These are phyloP conservation scores for Russula emetica DNA, from an alignment of 768 basidiomycete species.

Conservation along the genomic window DNA sequence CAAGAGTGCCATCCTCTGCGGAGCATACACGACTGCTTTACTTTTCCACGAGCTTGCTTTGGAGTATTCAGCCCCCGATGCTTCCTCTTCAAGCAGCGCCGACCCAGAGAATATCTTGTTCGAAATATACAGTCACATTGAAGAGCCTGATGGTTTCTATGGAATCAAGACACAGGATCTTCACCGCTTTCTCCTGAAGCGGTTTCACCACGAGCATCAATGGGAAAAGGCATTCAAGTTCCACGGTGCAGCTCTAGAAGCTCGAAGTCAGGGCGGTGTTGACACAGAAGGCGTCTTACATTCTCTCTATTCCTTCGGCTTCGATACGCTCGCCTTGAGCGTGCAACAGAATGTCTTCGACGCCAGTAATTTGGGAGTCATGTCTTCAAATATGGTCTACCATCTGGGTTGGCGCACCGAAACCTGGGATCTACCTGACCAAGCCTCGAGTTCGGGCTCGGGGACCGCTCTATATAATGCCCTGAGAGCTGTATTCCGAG, in stretches of 20 bases:
- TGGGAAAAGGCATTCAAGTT: conserved; percentile 90
- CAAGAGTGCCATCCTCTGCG: conserved; percentile 66
- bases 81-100: conserved; percentile 32
- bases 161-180: conserved; percentile 79
- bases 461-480: conserved; percentile 70
- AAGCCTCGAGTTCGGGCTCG: conserved; percentile 40
- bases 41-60: conserved; percentile 81
- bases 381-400: conserved; percentile 55
- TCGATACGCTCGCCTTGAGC: conserved; percentile 78
- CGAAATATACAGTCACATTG: conserved; percentile 90
- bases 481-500: conserved; percentile 76
- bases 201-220: conserved; percentile 89
- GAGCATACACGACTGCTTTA: conserved; percentile 84
- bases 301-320: conserved; percentile 86
- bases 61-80: conserved; percentile 41
- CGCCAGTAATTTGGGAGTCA: conserved; percentile 31
- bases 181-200: conserved; percentile 72
- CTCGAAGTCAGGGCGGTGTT: conserved; percentile 40
- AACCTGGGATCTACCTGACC: conserved; percentile 89
- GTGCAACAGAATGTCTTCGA: conserved; percentile 48
- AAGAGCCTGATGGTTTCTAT: conserved; percentile 98
- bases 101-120: conserved; percentile 71
- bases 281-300: conserved; percentile 65
- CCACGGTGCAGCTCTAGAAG: conserved; percentile 81
- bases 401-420: conserved; percentile 91